Evolutionary conservation across 352 stramenopile species (phyloP), one percentile per base, ranked within the genome.

Genomic region (Globisporangium rhizosaccharum): DNA sequence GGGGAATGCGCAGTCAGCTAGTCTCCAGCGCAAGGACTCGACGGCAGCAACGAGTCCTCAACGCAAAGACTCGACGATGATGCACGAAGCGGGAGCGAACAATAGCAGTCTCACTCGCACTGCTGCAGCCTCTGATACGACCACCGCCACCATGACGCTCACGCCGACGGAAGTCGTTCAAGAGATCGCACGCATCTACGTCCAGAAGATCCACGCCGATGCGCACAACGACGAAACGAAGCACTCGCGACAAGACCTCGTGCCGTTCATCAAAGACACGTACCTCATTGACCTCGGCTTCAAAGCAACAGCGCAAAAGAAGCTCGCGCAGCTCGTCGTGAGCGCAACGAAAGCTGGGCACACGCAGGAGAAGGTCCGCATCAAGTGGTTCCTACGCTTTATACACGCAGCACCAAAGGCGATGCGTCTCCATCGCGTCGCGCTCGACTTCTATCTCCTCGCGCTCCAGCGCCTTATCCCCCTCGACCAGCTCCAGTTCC

Each of bases 211-310:
- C 14, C 49, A 60, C 53, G 66, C 59, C 0, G 73, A 90, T 41
- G 62, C 69, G 7, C 53, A 65, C 0, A 71, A 75, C 26, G 77
- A 88, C 44, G 23, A 39, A 1, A 57, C 58, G 3, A 60, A 68
- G 10, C 69, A 75, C 12, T 74, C 79, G 37, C 75, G 76, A 2
- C 68, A 72, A 44, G 59, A 61, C 1, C 63, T 91, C 1, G 61
- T 73, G 2, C 74, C 85, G 26, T 87, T 87, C 54, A 65, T 75
- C 50, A 52, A 76, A 52, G 80, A 90, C 48, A 15, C 72, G 8
- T 92, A 89, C 60, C 70, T 85, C 10, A 44, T 73, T 18, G 82
- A 92, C 44, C 53, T 90, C n/a, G 79, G 80, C 1, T 89, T 89
- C 49, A 87, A 83, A 36, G 49, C 61, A 1, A 56, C 76, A 20